Percentiles rank a stretch among this genome's conserved stretches.
These are phyloP conservation scores for Neurospora crassa DNA, from an alignment of 2,329 filamentous ascomycete genomes.

Conservation along the genomic window DNA sequence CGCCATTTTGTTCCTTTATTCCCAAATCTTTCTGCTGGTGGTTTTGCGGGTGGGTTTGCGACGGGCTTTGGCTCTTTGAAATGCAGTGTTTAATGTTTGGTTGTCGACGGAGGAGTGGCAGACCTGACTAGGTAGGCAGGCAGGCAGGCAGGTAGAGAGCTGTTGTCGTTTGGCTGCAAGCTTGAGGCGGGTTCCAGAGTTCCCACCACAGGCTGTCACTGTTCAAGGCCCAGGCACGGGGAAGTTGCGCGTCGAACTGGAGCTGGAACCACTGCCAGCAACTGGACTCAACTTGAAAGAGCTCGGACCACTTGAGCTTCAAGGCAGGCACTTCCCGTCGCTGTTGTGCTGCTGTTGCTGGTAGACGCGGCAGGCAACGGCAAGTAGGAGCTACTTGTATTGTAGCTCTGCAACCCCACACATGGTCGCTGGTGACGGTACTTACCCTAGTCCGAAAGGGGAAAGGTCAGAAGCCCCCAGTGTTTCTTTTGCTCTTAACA, in stretches of 20 bases:
- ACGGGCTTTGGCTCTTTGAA: background rate
- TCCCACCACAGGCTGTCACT: background rate
- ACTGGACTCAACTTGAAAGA: constrained; percentile 10
- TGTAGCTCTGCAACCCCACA: background rate
- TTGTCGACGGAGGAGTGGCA: constrained; percentile 1
- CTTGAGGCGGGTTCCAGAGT: constrained; percentile 2
- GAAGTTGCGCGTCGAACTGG: constrained; percentile 19
- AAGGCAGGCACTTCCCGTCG: background rate
- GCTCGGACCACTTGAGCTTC: constrained; percentile 16
- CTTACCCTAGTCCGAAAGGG: background rate
- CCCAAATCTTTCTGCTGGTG: background rate
- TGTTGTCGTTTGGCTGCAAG: constrained; percentile 11
- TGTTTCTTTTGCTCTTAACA: background rate
- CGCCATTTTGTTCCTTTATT: constrained; percentile 56
- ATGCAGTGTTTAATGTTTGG: background rate
- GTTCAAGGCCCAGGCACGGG: constrained; percentile 15
- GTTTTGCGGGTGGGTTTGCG: background rate
- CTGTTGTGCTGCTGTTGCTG: background rate
- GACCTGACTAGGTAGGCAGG: background rate
- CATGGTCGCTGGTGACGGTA: background rate
- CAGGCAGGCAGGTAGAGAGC: background rate
- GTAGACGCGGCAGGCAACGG: background rate
- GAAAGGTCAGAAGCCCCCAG: background rate
- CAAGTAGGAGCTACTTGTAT: background rate
- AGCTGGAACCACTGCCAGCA: constrained; percentile 1